Evolutionary conservation across 2,329 filamentous ascomycete species (phyloP).

Genomic region (Mariannaea sp.): DNA sequence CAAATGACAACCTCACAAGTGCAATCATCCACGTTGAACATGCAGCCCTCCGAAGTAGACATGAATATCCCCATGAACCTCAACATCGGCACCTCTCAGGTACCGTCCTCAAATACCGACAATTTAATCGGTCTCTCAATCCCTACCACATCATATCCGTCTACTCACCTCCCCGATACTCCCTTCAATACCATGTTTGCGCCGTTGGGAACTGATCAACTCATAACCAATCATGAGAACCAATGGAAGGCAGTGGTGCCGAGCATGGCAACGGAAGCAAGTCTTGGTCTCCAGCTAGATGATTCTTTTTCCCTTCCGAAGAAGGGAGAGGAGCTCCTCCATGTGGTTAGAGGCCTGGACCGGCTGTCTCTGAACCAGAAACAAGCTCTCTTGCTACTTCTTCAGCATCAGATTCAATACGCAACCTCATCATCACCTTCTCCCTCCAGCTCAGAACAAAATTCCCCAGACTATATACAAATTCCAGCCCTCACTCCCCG

Average conservation of each 20-base stretch:
- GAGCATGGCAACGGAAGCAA: neutral
- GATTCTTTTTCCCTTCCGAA: neutral
- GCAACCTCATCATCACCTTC: neutral
- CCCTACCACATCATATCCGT: neutral
- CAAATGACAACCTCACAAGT: neutral
- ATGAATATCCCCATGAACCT: neutral
- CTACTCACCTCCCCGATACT: neutral
- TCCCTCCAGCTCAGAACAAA: neutral
- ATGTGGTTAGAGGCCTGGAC: slow-evolving; percentile 24
- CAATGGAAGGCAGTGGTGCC: slow-evolving; percentile 1
- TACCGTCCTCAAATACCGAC: neutral
- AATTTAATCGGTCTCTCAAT: neutral
- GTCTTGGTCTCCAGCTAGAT: neutral
- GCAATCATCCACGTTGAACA: neutral
- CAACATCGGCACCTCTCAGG: neutral
- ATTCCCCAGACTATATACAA: neutral
- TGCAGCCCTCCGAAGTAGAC: neutral
- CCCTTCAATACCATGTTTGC: neutral
- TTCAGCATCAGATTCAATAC: slow-evolving; percentile 26
- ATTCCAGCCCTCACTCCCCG: neutral
- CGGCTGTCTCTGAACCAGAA: slow-evolving; percentile 30
- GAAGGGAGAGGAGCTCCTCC: slow-evolving; percentile 15
- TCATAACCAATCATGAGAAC: neutral
- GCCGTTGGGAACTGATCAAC: neutral
- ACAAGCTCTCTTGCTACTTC: slow-evolving; percentile 25